Evolutionary conservation across 2,329 filamentous ascomycete genomes (phyloP).

Genomic region (Xylaria sp.): DNA sequence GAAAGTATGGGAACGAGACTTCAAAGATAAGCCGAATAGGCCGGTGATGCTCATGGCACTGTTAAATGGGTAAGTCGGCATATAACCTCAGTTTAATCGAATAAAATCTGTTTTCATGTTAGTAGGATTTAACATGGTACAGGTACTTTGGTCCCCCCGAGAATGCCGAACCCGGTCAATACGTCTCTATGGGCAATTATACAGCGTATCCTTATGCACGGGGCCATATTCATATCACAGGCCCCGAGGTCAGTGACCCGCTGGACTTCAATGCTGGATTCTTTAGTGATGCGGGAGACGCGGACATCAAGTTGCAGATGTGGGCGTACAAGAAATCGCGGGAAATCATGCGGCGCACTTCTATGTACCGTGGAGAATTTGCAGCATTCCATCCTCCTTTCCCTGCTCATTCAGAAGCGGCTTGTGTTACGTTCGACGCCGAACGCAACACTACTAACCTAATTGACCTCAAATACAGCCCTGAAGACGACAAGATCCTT

Average conservation of each 20-base stretch:
- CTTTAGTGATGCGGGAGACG: constrained; percentile 57
- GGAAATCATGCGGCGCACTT: constrained; percentile 67
- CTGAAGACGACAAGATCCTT: constrained; percentile 59
- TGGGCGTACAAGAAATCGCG: constrained; percentile 75
- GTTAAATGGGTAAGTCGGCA: constrained; percentile 49
- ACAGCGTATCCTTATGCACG: constrained; percentile 69
- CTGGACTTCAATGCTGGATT: constrained; percentile 68
- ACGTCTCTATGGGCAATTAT: constrained; percentile 61
- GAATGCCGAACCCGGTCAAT: constrained; percentile 52
- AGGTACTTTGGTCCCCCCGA: constrained; percentile 22
- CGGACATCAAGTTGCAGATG: constrained; percentile 68
- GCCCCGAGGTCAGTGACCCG: constrained; percentile 52
- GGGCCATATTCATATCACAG: constrained; percentile 68
- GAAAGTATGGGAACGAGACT: constrained; percentile 62
- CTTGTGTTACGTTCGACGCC: constrained; percentile 16
- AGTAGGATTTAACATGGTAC: constrained; percentile 1
- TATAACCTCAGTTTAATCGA: neutral
- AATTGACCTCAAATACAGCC: constrained; percentile 59
- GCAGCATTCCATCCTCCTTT: constrained; percentile 58
- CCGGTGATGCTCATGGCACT: constrained; percentile 57
- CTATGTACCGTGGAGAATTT: constrained; percentile 60
- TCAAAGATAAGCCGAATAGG: constrained; percentile 52
- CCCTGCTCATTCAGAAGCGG: constrained; percentile 53
- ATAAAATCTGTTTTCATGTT: neutral
- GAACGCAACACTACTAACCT: constrained; percentile 35